Base-by-base conservation (phyloP, 306 rosid species). In the Prunus padus region DNA sequence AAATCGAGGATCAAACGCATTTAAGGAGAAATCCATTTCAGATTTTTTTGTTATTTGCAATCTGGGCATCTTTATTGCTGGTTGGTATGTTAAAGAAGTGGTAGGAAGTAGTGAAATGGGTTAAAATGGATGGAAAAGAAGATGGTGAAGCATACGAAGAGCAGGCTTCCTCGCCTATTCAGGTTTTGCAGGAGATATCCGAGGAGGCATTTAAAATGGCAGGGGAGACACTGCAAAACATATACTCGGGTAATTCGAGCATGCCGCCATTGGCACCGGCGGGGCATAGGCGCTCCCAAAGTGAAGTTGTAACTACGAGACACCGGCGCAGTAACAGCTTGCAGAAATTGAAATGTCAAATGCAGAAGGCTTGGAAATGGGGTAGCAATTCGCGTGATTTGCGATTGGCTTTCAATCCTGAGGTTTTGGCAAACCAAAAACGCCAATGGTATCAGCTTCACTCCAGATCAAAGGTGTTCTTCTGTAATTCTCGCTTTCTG, bases 381-480 rank as follows among this genome's bases (percentile, higher is more conserved):
- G 90, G 95, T 7, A 67, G 71, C 76, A 85, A 64, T 76, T 40
- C 75, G 0, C 81, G 73, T 52, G 96, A 78, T 72, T 75, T 52
- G 50, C 62, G 23, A 5, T 19, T 83, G 15, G 65, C 56, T 77
- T 90, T 92, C 78, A 86, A 92, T 82, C 97, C 96, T 31, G 98
- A 94, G 92, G 84, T 91, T 84, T 77, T 94, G 87, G 93, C 94
- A 8, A 85, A 91, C 81, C 97, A 94, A 78, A 94, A 94, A 87
- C 93, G 98, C 47, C 97, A 91, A 90, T 94, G 98, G 98, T 88
- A 88, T 88, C 97, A 65, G 87, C 90, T 87, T 81, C 94, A 92
- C 87, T 88, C 98, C 82, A 91, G 85, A 85, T 69, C 89, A 77
- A 67, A 65, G 97, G 97, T 94, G 84, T 79, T 85, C 75, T 71